Base-by-base conservation (phyloP, 1,284 basidiomycete genomes). In the Ganoderma lucidum region DNA sequence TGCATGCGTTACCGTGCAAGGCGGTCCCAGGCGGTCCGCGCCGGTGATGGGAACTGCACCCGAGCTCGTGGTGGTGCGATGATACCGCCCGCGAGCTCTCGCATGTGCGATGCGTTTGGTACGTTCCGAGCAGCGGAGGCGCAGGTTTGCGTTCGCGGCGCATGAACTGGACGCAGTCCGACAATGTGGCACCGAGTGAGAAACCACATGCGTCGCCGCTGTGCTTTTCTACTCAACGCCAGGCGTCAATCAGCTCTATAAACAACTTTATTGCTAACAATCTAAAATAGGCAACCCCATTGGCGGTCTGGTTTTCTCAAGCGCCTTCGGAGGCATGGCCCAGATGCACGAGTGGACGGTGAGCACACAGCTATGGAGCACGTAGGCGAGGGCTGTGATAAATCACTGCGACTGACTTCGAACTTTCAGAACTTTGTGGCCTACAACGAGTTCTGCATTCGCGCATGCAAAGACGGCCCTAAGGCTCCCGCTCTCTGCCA, bases 281-380 rank as follows among this genome's bases (percentile, higher is more conserved):
- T 42, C 12, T 32, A 28, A 42, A 61, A 17, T 67, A 85, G 89
- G 87, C 35, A 92, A 92, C 78, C 90, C 88, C 17, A 85, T 90
- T 65, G 92, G 90, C 60, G 89, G 88, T 8, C 81, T 93, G 39
- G 90, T 93, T 30, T 93, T 93, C 79, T 91, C 92, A 42, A 87
- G 78, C 73, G 90, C 90, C 19, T 92, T 93, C 80, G 88, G 91
- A 42, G 77, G 82, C 62, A 74, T 87, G n/a, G 73, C 85, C 71
- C 84, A 92, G 75, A 80, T 90, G 56, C 84, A 87, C 72, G 87
- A 92, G 74, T 93, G 91, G 91, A 92, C 89, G 66, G 90, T 90
- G 77, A 45, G 65, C 5, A 51, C 23, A 28, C 10, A 69, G 12
- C 39, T 39, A 37, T 37, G 1, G 6, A 2, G 9, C 8, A 8